A percentile compares a stretch with the other conserved stretches of the same genome.
Evolutionary conservation across 2,329 filamentous ascomycete genomes (phyloP).

Genomic region (Hymenoscyphus repandus): DNA sequence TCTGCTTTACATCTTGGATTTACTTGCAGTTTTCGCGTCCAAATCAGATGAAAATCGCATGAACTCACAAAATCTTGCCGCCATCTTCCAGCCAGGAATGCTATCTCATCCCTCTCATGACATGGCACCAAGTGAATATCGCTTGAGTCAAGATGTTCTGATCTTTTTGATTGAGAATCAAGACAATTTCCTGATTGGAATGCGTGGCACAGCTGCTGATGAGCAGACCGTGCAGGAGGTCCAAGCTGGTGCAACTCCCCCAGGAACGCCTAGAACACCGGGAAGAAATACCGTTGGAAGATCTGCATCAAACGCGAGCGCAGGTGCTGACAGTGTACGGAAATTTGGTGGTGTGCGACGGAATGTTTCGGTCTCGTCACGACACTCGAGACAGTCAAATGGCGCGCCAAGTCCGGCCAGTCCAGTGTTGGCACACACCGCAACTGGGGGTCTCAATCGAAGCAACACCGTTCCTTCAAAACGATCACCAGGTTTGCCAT

Average conservation of each 20-base stretch:
- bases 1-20: conserved; percentile 89
- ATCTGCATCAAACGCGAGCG: conserved; percentile 83
- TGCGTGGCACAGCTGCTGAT: conserved; percentile 98
- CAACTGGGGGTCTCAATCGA: conserved; percentile 56
- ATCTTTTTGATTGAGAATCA: conserved; percentile 99
- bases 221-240: conserved; percentile 62
- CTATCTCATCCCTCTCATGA: conserved; percentile 90
- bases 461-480: conserved; percentile 96
- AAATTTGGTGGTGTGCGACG: conserved; percentile 75
- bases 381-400: conserved; percentile 71
- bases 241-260: conserved; percentile 62
- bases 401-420: conserved; percentile 66
- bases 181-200: conserved; percentile 95
- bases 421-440: conserved; percentile 51
- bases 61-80: conserved; percentile 89
- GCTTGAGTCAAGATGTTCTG: conserved; percentile 90
- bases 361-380: conserved; percentile 91
- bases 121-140: conserved; percentile 92
- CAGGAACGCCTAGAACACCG: conserved; percentile 45
- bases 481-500: conserved; percentile 67
- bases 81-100: conserved; percentile 96
- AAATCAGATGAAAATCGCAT: conserved; percentile 97
- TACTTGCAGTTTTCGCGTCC: conserved; percentile 93
- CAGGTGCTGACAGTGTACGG: conserved; percentile 78
- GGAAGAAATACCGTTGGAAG: conserved; percentile 56